Evolutionary conservation across 148 eudicot genomes (phyloP).

Genomic region (Rhododendron kiyosumense): DNA sequence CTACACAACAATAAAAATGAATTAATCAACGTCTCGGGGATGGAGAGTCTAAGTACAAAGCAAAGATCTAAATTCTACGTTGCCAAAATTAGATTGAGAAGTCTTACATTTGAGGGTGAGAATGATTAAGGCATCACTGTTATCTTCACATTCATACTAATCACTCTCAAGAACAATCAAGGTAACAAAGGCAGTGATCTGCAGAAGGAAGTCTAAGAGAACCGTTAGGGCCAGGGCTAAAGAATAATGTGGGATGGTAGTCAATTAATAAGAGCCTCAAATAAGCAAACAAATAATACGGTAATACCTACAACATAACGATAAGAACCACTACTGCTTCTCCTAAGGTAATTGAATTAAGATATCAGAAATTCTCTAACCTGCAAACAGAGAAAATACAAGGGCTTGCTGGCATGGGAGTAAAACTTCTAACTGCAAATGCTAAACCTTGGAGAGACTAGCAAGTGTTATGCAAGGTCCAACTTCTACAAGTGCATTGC

Average conservation of each 20-base stretch:
- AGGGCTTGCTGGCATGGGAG: conserved; percentile 98
- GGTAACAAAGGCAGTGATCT: conserved; percentile 98
- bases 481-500: conserved; percentile 96
- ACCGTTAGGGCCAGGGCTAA: conserved; percentile 72
- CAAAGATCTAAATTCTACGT: too few species aligned
- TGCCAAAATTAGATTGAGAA: too few species aligned
- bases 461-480: conserved; percentile 98
- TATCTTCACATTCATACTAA: too few species aligned
- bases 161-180: conserved; percentile 86
- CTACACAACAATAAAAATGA: too few species aligned
- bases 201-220: conserved; percentile 89
- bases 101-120: too few species aligned
- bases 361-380: conserved; percentile 31
- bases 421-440: conserved; percentile 96
- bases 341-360: background rate
- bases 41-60: too few species aligned
- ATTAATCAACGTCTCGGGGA: too few species aligned
- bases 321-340: background rate
- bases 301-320: background rate
- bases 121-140: too few species aligned
- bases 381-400: conserved; percentile 99
- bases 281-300: conserved; percentile 8
- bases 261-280: conserved; percentile 17
- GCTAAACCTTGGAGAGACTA: conserved; percentile 89
- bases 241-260: conserved; percentile 15